Evolutionary conservation across 495 filamentous ascomycete species (phyloP).

Genomic region (Penicillium parvum): DNA sequence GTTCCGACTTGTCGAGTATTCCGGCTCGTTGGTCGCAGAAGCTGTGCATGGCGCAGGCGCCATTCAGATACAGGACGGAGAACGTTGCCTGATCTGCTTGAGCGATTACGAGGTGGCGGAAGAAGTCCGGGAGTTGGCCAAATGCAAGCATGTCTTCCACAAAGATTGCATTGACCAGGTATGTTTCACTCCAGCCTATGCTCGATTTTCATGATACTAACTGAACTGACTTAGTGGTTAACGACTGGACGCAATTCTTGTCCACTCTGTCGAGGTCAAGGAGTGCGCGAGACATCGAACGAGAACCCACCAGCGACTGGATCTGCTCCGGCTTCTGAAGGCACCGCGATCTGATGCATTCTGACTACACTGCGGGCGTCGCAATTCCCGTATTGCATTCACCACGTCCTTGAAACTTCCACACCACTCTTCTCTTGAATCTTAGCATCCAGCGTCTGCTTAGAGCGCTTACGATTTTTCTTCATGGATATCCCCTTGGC

Average conservation of each 20-base stretch:
- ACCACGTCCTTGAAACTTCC: background rate
- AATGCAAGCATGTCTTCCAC: slow-evolving; percentile 70
- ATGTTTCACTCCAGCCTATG: slow-evolving; percentile 16
- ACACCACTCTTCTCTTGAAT: slow-evolving; percentile 15
- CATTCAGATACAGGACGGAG: slow-evolving; percentile 50
- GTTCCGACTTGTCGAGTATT: slow-evolving; percentile 46
- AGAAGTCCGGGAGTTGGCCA: slow-evolving; percentile 56
- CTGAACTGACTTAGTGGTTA: slow-evolving; percentile 55
- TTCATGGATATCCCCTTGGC: slow-evolving; percentile 35
- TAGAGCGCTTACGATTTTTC: slow-evolving; percentile 30
- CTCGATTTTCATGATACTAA: slow-evolving; percentile 7
- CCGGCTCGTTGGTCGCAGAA: slow-evolving; percentile 48
- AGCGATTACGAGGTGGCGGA: slow-evolving; percentile 66
- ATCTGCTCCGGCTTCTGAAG: slow-evolving; percentile 18
- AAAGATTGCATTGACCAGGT: slow-evolving; percentile 75
- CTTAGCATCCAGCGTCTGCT: slow-evolving; percentile 39
- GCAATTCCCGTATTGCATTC: background rate
- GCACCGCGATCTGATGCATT: slow-evolving; percentile 18
- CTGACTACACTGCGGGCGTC: background rate
- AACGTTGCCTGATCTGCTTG: slow-evolving; percentile 68
- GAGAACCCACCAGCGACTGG: slow-evolving; percentile 9
- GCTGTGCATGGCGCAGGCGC: slow-evolving; percentile 42
- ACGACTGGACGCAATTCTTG: slow-evolving; percentile 78
- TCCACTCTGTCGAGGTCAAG: slow-evolving; percentile 67
- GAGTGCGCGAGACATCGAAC: slow-evolving; percentile 46